Evolutionary conservation across 345 rosid species (phyloP), one percentile per base, ranked within the genome.

Genomic region (Sonneratia alba): DNA sequence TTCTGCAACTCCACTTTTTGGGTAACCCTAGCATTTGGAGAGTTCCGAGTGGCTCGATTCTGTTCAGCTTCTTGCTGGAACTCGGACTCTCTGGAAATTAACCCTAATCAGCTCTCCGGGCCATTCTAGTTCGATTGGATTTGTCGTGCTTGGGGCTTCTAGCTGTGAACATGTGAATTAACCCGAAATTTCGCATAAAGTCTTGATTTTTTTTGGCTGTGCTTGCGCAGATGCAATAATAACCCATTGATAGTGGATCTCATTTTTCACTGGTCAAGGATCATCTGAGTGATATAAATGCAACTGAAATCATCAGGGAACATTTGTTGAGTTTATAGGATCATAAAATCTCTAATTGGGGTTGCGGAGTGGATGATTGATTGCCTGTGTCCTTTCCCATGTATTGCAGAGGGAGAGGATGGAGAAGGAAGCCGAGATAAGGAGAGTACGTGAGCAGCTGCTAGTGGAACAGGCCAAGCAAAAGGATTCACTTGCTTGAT

Each of bases 381-480:
- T 10, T 27, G 70, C 8, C 19, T 43, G 19, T 43, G 3, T 45
- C 27, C 8, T n/a, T 22, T 38, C 22, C 59, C 61, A 21, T 55
- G 37, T 1, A 2, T 38, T 76, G 62, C 65, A 76, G 79, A 19
- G 72, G 42, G 79, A 76, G 69, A 72, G 69, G 72, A 18, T 72
- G 79, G 79, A 72, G 65, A 76, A 61, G 65, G 72, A 72, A 71
- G 79, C 73, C 8, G 72, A 76, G 69, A 63, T 76, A 59, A 67
- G 75, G 68, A 67, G 79, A 69, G 72, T 76, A 48, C 70, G 70
- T 3, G 70, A 68, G 43, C 19, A 68, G 48, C 70, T 68, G 19
- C 36, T 71, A 36, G 12, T 37, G 67, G 66, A 71, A 47, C 73
- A 70, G 68, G 70, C 70, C 70, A 67, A 67, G 70, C 70, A 42